Evolutionary conservation across 257 asterid species (phyloP), one percentile per base, ranked within the genome.

Genomic region (Nicotiana paniculata): DNA sequence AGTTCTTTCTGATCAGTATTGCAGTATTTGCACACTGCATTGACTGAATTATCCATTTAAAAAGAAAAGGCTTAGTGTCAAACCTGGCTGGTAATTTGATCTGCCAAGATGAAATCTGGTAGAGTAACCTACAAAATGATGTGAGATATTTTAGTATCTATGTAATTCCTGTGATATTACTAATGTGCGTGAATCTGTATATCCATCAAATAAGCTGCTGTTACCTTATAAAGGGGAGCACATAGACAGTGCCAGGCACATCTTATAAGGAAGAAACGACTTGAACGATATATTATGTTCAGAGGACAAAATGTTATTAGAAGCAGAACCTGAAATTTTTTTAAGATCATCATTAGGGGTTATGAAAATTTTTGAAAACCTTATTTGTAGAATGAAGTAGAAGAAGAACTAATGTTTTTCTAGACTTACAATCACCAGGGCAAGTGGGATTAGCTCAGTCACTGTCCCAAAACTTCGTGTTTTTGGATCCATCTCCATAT

Each of bases 81-180:
- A 17, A 93, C 98, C 97, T 95, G 97, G 91, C 98, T 95, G n/a
- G 98, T 95, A 65, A 95, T 83, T 90, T 93, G 97, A 87, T 95
- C 98, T n/a, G 95, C 96, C 88, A 94, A 88, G 93, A 94, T 87
- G 86, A 93, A 93, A 87, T 94, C 98, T 18, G 97, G 81, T 55
- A 95, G 89, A 4, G 87, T 90, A 59, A 93, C 95, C 98, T 95
- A 77, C 76, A 81, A 84, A 83, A 11, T 30, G 61, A 79, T 37
- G 75, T 24, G 35, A 2, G 28, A 32, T 43, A 48, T 26, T 12
- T 48, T 43, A 39, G 21, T 81, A 51, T 9, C 54, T 10, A 8
- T 48, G 3, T 46, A 16, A 17, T 51, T 80, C 13, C 46, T 65
- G 12, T 65, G 67, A 28, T 66, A 18, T 81, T 57, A 43, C 51